A percentile compares a stretch with the other conserved stretches of the same genome.
phyloP scores from a whole-genome alignment of 2,329 filamentous ascomycete species.

The Chrysoporthe austroafricana region DNA sequence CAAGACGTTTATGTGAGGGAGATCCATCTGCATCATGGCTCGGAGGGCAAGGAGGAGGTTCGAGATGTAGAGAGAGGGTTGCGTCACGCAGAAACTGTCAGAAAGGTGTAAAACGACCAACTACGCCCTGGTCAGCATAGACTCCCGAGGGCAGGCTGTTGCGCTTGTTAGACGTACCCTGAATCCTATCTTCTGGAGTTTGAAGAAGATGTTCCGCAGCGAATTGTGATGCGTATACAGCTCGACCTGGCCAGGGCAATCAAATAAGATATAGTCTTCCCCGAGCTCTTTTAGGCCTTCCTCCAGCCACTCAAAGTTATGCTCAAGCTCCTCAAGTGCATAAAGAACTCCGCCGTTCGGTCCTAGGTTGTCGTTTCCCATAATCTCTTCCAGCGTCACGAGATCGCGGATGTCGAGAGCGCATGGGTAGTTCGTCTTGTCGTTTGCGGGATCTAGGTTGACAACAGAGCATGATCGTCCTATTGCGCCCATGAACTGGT shows the following conservation, averaged over 20 bases:
- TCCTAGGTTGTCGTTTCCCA: constrained; percentile 86
- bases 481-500: constrained; percentile 96
- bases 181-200: constrained; percentile 87
- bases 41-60: constrained; percentile 90
- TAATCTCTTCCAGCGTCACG: constrained; percentile 90
- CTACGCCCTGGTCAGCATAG: constrained; percentile 49
- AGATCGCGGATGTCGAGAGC: constrained; percentile 89
- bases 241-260: constrained; percentile 96
- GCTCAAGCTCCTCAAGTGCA: constrained; percentile 91
- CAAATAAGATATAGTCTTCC: constrained; percentile 93
- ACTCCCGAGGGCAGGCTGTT: constrained; percentile 5
- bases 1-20: constrained; percentile 92
- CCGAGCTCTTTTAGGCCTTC: constrained; percentile 76
- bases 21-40: constrained; percentile 97
- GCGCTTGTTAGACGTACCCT: constrained; percentile 64
- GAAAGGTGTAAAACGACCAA: constrained; percentile 91
- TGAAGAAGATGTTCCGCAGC: constrained; percentile 87
- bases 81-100: constrained; percentile 90
- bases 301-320: constrained; percentile 92
- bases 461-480: constrained; percentile 93
- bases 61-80: constrained; percentile 93
- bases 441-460: constrained; percentile 97
- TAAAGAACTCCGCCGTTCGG: constrained; percentile 93
- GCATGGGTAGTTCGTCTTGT: constrained; percentile 84
- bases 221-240: constrained; percentile 95